Percentiles rank a stretch among this genome's conserved stretches.
Conservation (phyloP, 2,329 filamentous ascomycete genomes). For the Colletotrichum nymphaeae region DNA sequence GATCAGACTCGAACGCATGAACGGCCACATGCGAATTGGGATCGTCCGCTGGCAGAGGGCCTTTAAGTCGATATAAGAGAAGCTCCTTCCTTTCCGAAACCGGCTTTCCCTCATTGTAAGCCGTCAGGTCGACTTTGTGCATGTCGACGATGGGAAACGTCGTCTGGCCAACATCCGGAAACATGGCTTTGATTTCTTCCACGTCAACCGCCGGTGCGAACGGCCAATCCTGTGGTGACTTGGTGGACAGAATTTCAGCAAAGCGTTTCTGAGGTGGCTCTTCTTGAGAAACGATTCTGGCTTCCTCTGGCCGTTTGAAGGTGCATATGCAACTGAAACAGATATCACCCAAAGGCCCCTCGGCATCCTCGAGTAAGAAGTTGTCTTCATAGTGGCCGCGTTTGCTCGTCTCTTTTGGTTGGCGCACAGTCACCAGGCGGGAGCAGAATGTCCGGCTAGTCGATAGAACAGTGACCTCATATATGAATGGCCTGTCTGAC, state of each 20-base stretch:
- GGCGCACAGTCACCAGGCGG: conserved; percentile 57
- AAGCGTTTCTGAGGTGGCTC: conserved; percentile 56
- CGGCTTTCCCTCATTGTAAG: conserved; percentile 54
- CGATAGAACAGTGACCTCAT: conserved; percentile 57
- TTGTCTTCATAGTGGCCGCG: conserved; percentile 9
- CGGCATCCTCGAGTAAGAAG: conserved; percentile 47
- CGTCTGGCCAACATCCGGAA: conserved; percentile 52
- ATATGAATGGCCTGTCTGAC: conserved; percentile 63
- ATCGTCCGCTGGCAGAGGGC: conserved; percentile 53
- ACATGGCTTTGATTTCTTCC: conserved; percentile 48
- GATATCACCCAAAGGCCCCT: conserved; percentile 51
- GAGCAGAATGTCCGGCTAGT: conserved; percentile 62
- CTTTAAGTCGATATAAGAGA: conserved; percentile 60
- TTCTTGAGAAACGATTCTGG: conserved; percentile 52
- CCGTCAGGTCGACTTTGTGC: conserved; percentile 65
- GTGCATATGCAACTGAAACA: conserved; percentile 65
- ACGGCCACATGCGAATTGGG: conserved; percentile 58
- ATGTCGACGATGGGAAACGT: conserved; percentile 63
- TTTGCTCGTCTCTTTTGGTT: conserved; percentile 37
- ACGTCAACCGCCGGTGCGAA: conserved; percentile 59
- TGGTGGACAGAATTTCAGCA: conserved; percentile 50
- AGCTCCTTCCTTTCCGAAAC: conserved; percentile 60
- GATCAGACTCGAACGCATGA: conserved; percentile 64
- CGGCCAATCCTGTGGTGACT: conserved; percentile 55
- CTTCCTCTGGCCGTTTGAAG: conserved; percentile 57